Base-by-base conservation (phyloP, 192 early-diverging fungal genomes). In the Mortierella claussenii region DNA sequence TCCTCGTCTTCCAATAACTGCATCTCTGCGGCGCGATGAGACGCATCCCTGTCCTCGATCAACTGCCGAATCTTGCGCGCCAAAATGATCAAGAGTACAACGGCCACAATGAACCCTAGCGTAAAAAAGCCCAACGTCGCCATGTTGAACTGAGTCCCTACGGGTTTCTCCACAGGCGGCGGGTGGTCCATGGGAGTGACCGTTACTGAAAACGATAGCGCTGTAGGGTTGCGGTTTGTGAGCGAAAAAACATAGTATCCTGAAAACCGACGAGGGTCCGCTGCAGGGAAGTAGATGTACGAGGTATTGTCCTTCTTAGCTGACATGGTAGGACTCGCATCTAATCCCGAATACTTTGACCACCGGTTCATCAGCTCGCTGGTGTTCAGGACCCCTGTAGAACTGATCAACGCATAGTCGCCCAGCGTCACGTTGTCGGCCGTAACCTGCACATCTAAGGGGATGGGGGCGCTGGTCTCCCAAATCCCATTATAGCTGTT, bases 201-300 rank as follows among this genome's bases (percentile, higher is more conserved):
- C 0, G 59, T 61, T 6, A 67, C 45, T 17, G 73, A 40, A 23
- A 52, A 76, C 9, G 57, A 59, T 20, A 76, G 15, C 0, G 33
- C 44, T 10, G 65, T 50, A 0, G 60, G 53, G 56, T 69, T 60
- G 9, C 30, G 12, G 63, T 79, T 79, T 13, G 57, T 65, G 23
- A 79, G 31, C 21, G 68, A 71, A 58, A 71, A 79, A 23, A 79
- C 67, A 62, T 79, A 60, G 28, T 79, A 65, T 13, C 78, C 78
- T 28, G 63, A 61, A 30, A 79, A 79, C 24, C 78, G 78, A 5
- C 78, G 33, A 6, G 78, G 63, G 42, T 79, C 78, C 4, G 13
- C 17, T n/a, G 68, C 68, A 17, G 31, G 42, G 30, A 79, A 79
- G 23, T 58, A 61, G 20, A 71, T 36, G 21, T 66, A 52, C 3